These are phyloP conservation scores for Neurospora sp. DNA, from an alignment of 2,329 filamentous ascomycete genomes.

Conservation along the genomic window DNA sequence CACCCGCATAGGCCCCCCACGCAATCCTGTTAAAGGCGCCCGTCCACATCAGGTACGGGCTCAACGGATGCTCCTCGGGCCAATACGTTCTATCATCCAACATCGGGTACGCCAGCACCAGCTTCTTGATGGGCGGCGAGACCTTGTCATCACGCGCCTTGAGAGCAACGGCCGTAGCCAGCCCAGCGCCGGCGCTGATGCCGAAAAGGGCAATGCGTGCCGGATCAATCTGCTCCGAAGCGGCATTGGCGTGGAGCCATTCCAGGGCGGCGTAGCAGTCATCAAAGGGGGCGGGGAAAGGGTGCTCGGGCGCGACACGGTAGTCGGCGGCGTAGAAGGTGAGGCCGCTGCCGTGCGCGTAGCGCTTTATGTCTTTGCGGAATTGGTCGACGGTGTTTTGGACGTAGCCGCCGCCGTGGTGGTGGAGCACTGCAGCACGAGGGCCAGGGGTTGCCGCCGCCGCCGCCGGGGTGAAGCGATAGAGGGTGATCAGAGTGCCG, in stretches of 20 bases:
- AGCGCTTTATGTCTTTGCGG: slow-evolving; percentile 8
- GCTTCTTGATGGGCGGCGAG: slow-evolving; percentile 22
- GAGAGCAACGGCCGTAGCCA: slow-evolving; percentile 25
- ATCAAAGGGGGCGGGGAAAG: slow-evolving; percentile 33
- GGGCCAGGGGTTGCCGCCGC: neutral
- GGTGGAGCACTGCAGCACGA: slow-evolving; percentile 10
- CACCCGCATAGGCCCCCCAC: slow-evolving; percentile 20
- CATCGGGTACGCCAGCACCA: slow-evolving; percentile 28
- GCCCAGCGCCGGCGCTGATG: slow-evolving; percentile 19
- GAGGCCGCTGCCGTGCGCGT: slow-evolving; percentile 10
- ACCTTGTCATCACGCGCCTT: slow-evolving; percentile 27
- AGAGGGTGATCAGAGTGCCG: slow-evolving; percentile 5
- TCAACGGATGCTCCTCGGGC: slow-evolving; percentile 9
- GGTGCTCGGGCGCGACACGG: slow-evolving; percentile 37
- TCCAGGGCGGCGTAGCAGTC: slow-evolving; percentile 25
- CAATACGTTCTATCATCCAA: slow-evolving; percentile 24
- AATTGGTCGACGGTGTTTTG: slow-evolving; percentile 13
- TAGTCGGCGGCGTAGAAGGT: slow-evolving; percentile 33
- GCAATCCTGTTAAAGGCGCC: slow-evolving; percentile 13
- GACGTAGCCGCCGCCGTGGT: slow-evolving; percentile 22
- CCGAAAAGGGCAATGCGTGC: slow-evolving; percentile 19
- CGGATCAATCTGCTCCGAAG: slow-evolving; percentile 16
- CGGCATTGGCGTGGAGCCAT: slow-evolving; percentile 25
- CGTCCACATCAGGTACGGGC: slow-evolving; percentile 16
- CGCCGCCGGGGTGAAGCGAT: slow-evolving; percentile 6